phyloP scores from a whole-genome alignment of 208 protist species.

The Leishmania aethiopica region DNA sequence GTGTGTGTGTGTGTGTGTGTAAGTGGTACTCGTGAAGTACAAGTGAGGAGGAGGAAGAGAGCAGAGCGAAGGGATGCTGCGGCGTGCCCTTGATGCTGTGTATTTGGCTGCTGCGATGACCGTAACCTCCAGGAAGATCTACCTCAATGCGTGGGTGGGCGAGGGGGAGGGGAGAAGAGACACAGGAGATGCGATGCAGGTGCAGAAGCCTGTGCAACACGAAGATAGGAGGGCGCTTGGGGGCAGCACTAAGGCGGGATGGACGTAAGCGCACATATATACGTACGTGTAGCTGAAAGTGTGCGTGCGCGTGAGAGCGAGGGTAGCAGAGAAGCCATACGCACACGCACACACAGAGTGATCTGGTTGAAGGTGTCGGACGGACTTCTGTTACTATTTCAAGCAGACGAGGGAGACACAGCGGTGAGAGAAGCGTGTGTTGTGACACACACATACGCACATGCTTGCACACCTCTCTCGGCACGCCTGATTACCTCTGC shows the following conservation, averaged over 20 bases:
- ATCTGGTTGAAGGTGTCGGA: background rate
- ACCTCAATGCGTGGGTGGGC: background rate
- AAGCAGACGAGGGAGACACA: background rate
- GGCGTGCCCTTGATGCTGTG: background rate
- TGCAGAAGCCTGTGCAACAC: background rate
- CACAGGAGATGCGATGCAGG: background rate
- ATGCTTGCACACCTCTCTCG: background rate
- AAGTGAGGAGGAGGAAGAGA: background rate
- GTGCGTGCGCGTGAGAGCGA: background rate
- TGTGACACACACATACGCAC: too few species aligned
- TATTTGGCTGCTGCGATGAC: background rate
- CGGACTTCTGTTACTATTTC: background rate
- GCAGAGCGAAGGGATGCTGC: background rate
- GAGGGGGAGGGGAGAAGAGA: background rate
- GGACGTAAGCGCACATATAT: background rate
- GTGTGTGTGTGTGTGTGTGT: background rate
- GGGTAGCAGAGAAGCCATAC: background rate
- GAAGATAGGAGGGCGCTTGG: background rate
- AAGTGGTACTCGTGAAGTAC: background rate
- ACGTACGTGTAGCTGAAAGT: background rate
- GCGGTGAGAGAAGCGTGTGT: background rate
- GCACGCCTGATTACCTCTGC: background rate
- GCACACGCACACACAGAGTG: background rate
- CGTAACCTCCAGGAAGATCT: background rate
- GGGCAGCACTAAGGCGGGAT: background rate